phyloP scores from a whole-genome alignment of 2,329 filamentous ascomycete genomes.

The Pyrenochaeta sp. region DNA sequence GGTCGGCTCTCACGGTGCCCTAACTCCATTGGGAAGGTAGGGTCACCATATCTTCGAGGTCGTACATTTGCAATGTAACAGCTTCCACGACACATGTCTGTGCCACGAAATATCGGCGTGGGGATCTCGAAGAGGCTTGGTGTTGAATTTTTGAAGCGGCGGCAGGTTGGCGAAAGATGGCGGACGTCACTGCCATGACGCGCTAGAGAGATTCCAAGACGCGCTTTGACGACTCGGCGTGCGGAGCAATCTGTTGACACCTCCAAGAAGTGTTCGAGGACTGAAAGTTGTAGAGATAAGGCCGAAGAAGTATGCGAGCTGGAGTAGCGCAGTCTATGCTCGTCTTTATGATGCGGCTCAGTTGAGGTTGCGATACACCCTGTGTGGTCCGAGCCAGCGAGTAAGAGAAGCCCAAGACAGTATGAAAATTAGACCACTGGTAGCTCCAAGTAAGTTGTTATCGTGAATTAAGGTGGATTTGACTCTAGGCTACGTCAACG shows the following conservation, averaged over 20 bases:
- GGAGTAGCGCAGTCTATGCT: background rate
- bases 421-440: too few relatives aligned
- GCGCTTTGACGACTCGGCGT: conserved; percentile 3
- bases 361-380: too few relatives aligned
- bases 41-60: background rate
- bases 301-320: background rate
- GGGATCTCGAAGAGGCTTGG: background rate
- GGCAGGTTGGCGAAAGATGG: background rate
- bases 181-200: conserved; percentile 4
- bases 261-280: background rate
- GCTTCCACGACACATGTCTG: background rate
- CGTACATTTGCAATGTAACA: conserved; percentile 6
- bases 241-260: conserved; percentile 1
- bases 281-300: conserved; percentile 6
- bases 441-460: too few relatives aligned
- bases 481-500: background rate
- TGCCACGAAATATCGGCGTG: conserved; percentile 3
- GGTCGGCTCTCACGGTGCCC: conserved; percentile 6
- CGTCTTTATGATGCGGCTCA: background rate
- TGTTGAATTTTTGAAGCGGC: background rate
- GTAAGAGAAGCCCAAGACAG: too few relatives aligned
- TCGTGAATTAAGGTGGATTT: too few relatives aligned
- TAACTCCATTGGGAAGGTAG: conserved; percentile 18
- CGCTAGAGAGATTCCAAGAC: conserved; percentile 5
- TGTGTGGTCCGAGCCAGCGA: too few relatives aligned